Evolutionary conservation across 2,329 filamentous ascomycete species (phyloP), one percentile per base, ranked within the genome.

Genomic region (Talaromyces sp.): DNA sequence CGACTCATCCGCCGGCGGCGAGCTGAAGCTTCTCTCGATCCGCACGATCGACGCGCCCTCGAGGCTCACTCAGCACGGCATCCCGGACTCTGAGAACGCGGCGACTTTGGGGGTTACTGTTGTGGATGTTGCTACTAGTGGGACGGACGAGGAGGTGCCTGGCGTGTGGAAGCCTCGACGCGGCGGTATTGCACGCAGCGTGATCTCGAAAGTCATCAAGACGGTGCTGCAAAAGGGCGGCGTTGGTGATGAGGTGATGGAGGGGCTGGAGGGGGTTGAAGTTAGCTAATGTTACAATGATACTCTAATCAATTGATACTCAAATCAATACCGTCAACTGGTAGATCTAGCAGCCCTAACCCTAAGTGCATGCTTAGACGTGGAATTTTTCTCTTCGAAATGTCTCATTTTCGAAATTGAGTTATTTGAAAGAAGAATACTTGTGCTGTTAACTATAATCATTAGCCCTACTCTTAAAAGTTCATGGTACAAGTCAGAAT

Each of bases 151-250:
- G 32, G 87, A 89, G 3, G 73, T 78, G 25, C 71, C 79, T 62
- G 88, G 91, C 1, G 91, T 96, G 30, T 97, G 93, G 93, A 90
- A 86, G 69, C 89, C 93, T 44, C 90, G 91, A 33, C 77, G 92
- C 33, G 93, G 93, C 44, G 93, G 93, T 1, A 86, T 93, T 42
- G 92, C 90, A 79, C 85, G 92, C 69, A 81, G 78, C 4, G 80
- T 95, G 19, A 78, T 98, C 66, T 84, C 87, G 57, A 82, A 83
- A 58, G 90, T 97, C 77, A 86, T 96, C 63, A 86, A 88, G 72
- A 86, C 88, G 72, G 90, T 92, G 33, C 74, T 96, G 62, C 85
- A 90, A 71, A 85, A 84, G 68, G 89, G 89, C 0, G 92, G 92
- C 36, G 88, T 97, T 30, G 92, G 89, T 4, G 88, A 93, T 66